phyloP scores from a whole-genome alignment of 169 alveolate species.

The Theileria sp. region DNA sequence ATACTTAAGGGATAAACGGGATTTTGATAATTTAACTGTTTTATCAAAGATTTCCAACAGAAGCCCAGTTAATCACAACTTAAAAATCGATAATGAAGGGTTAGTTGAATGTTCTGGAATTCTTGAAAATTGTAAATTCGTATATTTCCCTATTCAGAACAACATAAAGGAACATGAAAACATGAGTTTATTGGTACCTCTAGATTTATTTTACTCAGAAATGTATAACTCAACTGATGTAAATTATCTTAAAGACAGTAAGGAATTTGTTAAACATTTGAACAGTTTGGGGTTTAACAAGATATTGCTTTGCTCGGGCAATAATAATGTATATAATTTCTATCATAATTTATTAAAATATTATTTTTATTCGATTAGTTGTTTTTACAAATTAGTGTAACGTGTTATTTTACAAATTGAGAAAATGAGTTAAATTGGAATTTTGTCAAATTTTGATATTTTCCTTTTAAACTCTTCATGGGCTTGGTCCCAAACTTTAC shows the following conservation, averaged over 20 bases:
- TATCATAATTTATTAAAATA: slow-evolving; percentile 2
- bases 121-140: slow-evolving; percentile 7
- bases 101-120: slow-evolving; percentile 12
- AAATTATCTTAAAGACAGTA: neutral
- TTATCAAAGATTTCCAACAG: slow-evolving; percentile 10
- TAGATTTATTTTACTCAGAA: neutral
- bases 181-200: slow-evolving; percentile 7
- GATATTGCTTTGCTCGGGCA: neutral
- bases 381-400: neutral
- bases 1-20: slow-evolving; percentile 5
- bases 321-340: slow-evolving; percentile 1
- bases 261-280: neutral
- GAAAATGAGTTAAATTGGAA: neutral
- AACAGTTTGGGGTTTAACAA: slow-evolving; percentile 1
- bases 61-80: neutral
- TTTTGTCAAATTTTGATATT: slow-evolving; percentile 45
- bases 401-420: neutral
- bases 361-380: neutral
- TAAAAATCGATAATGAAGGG: neutral
- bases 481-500: slow-evolving; percentile 61
- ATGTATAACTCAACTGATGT: neutral
- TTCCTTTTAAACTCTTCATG: slow-evolving; percentile 42
- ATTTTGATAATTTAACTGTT: neutral
- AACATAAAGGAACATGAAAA: neutral
- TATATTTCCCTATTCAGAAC: neutral